These are phyloP conservation scores for Fusarium sp. DNA, from an alignment of 2,329 filamentous ascomycete species.

Conservation along the genomic window DNA sequence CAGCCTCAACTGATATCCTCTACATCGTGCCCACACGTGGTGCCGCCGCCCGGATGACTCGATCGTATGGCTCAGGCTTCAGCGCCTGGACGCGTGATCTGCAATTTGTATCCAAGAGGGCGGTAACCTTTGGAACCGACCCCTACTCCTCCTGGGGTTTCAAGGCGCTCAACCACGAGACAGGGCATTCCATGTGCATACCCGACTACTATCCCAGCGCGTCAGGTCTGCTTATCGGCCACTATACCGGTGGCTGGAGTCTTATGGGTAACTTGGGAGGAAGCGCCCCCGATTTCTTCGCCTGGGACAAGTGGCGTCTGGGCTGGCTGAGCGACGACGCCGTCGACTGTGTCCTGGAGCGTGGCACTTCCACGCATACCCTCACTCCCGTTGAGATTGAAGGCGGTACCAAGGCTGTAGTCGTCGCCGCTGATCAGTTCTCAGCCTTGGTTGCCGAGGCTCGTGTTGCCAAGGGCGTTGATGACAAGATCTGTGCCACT, in stretches of 20 bases:
- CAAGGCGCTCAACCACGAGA: slow-evolving; percentile 51
- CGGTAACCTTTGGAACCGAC: slow-evolving; percentile 47
- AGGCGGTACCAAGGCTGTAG: slow-evolving; percentile 23
- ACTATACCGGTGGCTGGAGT: slow-evolving; percentile 51
- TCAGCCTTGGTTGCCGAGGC: slow-evolving; percentile 47
- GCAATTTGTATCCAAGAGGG: slow-evolving; percentile 32
- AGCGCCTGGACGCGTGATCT: background rate
- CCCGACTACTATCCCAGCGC: slow-evolving; percentile 49
- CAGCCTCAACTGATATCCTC: slow-evolving; percentile 19
- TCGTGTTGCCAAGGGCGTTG: slow-evolving; percentile 40
- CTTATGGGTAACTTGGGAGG: slow-evolving; percentile 50
- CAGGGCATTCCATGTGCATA: slow-evolving; percentile 51
- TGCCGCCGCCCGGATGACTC: slow-evolving; percentile 7
- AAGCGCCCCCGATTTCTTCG: slow-evolving; percentile 49
- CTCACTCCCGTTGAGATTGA: slow-evolving; percentile 19
- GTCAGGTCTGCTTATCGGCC: slow-evolving; percentile 29
- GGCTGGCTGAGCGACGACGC: slow-evolving; percentile 49
- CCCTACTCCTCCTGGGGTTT: slow-evolving; percentile 46
- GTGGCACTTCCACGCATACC: slow-evolving; percentile 43
- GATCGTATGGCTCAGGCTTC: slow-evolving; percentile 3
- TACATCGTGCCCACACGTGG: slow-evolving; percentile 27
- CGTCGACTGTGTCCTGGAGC: slow-evolving; percentile 45
- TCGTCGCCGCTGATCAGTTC: slow-evolving; percentile 20
- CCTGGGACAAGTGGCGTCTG: slow-evolving; percentile 53
- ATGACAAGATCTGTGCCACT: slow-evolving; percentile 43